Base-by-base conservation (phyloP, 2,329 filamentous ascomycete species). In the Verticillium nonalfalfae region DNA sequence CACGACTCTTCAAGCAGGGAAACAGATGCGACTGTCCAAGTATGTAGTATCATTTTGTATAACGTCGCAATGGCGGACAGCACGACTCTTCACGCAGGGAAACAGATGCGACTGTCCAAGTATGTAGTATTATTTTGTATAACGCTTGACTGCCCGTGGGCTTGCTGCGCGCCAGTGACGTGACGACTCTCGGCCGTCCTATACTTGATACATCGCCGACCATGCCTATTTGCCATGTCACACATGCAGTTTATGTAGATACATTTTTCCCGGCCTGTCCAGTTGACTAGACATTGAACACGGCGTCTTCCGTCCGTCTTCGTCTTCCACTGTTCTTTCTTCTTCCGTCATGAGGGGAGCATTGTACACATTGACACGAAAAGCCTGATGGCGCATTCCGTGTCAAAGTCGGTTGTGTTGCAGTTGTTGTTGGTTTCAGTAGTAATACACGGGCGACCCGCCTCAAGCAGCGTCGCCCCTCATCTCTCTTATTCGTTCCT, bases 311-410 rank as follows among this genome's bases (percentile, higher is more conserved):
- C 13, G 13, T 15, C 15, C 39, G 14, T 45, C n/a, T 50, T 50
- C 40, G 40, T 50, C 40, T 21, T 50, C 18, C 39, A 40, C 7
- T 18, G n/a, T 21, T 18, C 18, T 50, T 50, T 36, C 56, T 35
- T 45, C 38, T 31, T 71, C 66, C 68, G 71, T 78, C 75, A 71
- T 79, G 76, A 79, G 75, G 71, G 76, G 77, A 78, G 76, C 76
- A 78, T 78, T 75, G 76, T 75, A 77, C 74, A 76, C 65, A 65
- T 66, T 67, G 65, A 72, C 65, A 71, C 68, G 62, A 62, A 62
- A 60, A 59, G 62, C 62, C 61, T 54, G 61, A 63, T 61, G 63
- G 61, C 61, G 64, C 26, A 26, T 64, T 61, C 60, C 61, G 38
- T n/a, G 56, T 18, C 60, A 40, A 61, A 31, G 45, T 45, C 39